These are phyloP conservation scores for Besnoitia besnoiti DNA, from an alignment of 169 alveolate genomes.

Conservation along the genomic window DNA sequence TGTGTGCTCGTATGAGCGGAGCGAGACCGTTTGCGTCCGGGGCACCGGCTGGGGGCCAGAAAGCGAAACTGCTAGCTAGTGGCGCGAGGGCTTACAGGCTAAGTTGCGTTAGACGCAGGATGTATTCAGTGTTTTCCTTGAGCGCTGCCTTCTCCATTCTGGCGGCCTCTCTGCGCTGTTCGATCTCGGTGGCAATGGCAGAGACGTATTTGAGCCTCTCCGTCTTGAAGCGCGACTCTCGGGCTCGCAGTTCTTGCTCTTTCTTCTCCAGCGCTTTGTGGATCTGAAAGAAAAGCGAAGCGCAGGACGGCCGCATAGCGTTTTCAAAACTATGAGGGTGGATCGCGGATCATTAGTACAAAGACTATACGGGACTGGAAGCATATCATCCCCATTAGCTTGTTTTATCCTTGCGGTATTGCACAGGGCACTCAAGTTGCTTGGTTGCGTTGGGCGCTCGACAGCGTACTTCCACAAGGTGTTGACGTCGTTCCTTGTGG, in stretches of 20 bases:
- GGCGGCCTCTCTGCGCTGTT: not conserved
- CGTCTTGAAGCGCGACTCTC: conserved; percentile 19
- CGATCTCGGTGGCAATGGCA: not conserved
- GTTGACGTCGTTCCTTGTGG: conserved; percentile 3
- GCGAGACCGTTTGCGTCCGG: too few species aligned
- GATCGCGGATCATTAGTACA: too few species aligned
- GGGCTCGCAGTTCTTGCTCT: conserved; percentile 14
- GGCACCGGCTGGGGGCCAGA: too few species aligned
- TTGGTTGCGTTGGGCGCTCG: too few species aligned
- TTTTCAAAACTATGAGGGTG: not conserved
- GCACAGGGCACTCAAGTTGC: not conserved
- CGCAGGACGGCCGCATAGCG: not conserved
- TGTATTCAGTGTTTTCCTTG: conserved; percentile 22
- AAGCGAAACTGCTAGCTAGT: too few species aligned
- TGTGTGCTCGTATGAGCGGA: too few species aligned
- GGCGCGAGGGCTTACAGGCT: conserved; percentile 39
- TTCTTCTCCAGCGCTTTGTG: conserved; percentile 37
- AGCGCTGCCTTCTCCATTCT: conserved; percentile 47
- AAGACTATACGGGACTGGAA: not conserved
- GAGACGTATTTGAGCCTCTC: not conserved
- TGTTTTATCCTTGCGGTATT: too few species aligned
- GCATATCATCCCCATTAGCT: not conserved
- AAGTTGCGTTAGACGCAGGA: conserved; percentile 9
- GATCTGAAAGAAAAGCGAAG: not conserved
- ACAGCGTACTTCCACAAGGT: not conserved